Base-by-base conservation (phyloP, 495 filamentous ascomycete species). In the Neurospora sp. region DNA sequence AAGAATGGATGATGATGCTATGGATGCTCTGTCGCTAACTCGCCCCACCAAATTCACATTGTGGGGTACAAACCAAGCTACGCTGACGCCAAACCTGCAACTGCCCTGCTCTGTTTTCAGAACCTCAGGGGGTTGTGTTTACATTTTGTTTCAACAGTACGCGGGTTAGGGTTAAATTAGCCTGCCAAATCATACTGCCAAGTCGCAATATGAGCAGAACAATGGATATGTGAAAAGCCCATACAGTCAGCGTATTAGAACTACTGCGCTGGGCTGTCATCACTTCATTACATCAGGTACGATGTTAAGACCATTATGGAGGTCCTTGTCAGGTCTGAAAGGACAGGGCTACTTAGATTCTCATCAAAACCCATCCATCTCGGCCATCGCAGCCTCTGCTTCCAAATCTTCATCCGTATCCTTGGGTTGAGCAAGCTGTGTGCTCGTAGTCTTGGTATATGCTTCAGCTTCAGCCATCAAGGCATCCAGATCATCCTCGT, bases 351-450 rank as follows among this genome's bases (percentile, higher is more conserved):
- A 4, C 53, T 65, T 17, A 17, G 31, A 35, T 31, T 31, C 40
- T 85, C 76, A 91, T 88, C 87, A 91, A 69, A 87, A 77, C 8
- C 81, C 88, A 39, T 87, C 87, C 84, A 93, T 87, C 71, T 86
- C 90, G 37, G 85, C 89, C 89, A 92, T 90, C 4, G 85, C 89
- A 69, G 88, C 90, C 82, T 91, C 87, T 40, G 91, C 89, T 4
- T 81, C 86, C 76, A 85, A 87, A 27, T 84, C 74, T 40, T 14
- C 68, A 83, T 77, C 31, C 12, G 14, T 27, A 1, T 48, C 45
- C 1, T 7, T 17, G 9, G 71, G 41, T 35, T 69, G 31, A n/a
- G 12, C 69, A 37, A 12, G 22, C n/a, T 73, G 68, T 14, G 12
- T 41, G 20, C 8, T n/a, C 14, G 31, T n/a, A 39, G 45, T 42